phyloP scores from a whole-genome alignment of 1,284 basidiomycete genomes.

The Irpex sp. region DNA sequence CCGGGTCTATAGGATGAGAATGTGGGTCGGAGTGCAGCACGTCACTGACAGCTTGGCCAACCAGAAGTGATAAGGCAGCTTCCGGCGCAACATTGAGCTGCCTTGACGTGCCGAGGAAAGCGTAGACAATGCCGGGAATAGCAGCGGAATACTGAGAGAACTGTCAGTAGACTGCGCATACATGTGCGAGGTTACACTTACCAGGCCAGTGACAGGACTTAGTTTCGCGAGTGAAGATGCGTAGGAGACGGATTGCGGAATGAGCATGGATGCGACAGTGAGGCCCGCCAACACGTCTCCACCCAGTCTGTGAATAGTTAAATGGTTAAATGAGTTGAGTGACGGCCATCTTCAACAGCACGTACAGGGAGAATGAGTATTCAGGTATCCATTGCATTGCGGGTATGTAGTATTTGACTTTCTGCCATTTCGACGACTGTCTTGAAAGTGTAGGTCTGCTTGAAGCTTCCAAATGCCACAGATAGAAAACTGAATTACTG shows the following conservation, averaged over 20 bases:
- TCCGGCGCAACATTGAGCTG: constrained; percentile 87
- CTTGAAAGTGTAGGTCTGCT: constrained; percentile 11
- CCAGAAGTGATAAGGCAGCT: constrained; percentile 82
- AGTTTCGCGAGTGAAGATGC: constrained; percentile 81
- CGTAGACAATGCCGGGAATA: constrained; percentile 79
- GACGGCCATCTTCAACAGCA: constrained; percentile 9
- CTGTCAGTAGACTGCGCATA: neutral
- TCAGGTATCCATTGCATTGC: constrained; percentile 78
- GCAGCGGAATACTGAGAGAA: constrained; percentile 63
- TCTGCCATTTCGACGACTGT: constrained; percentile 22
- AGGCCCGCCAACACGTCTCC: constrained; percentile 83
- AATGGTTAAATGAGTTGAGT: neutral
- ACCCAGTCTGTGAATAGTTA: constrained; percentile 46
- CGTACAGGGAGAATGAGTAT: constrained; percentile 70
- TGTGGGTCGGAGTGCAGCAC: constrained; percentile 60
- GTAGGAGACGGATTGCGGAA: constrained; percentile 91
- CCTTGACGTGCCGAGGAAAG: constrained; percentile 78
- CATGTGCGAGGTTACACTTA: constrained; percentile 32
- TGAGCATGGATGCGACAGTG: constrained; percentile 85
- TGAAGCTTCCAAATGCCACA: too few species aligned
- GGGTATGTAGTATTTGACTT: constrained; percentile 62
- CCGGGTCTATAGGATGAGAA: constrained; percentile 41
- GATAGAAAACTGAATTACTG: too few species aligned
- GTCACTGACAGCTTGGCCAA: constrained; percentile 81
- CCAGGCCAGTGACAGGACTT: constrained; percentile 79